phyloP scores from a whole-genome alignment of 371 early-diverging fungal genomes.

The Mucor indicus region DNA sequence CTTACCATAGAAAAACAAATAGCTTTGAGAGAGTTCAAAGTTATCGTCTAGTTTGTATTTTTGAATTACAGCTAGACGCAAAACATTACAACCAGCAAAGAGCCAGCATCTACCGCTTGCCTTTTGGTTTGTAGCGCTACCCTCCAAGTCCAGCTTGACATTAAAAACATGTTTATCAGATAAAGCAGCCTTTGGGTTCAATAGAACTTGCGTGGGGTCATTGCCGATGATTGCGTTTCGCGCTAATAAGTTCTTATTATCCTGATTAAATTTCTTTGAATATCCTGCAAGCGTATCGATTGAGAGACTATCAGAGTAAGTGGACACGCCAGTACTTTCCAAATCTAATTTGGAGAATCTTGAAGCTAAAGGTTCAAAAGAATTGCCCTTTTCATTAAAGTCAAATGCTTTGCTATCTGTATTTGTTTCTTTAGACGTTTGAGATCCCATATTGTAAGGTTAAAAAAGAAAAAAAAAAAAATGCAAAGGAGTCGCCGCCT shows the following conservation, averaged over 20 bases:
- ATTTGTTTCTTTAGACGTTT: too few relatives aligned
- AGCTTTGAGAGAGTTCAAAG: slow-evolving; percentile 79
- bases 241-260: slow-evolving; percentile 65
- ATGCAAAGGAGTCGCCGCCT: too few relatives aligned
- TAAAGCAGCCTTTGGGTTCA: slow-evolving; percentile 51
- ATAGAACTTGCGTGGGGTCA: slow-evolving; percentile 55
- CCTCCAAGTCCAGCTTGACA: slow-evolving; percentile 61
- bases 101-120: slow-evolving; percentile 84
- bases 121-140: slow-evolving; percentile 72
- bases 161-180: slow-evolving; percentile 52
- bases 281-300: slow-evolving; percentile 19
- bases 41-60: slow-evolving; percentile 67
- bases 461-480: too few relatives aligned
- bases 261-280: slow-evolving; percentile 51
- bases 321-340: too few relatives aligned
- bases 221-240: slow-evolving; percentile 62
- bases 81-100: slow-evolving; percentile 68
- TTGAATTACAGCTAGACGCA: slow-evolving; percentile 30
- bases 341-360: too few relatives aligned
- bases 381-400: too few relatives aligned
- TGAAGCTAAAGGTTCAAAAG: too few relatives aligned
- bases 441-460: too few relatives aligned
- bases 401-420: too few relatives aligned
- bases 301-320: slow-evolving; percentile 1
- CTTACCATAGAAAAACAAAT: slow-evolving; percentile 78